phyloP scores from a whole-genome alignment of 208 protist genomes.

The Leishmania major region DNA sequence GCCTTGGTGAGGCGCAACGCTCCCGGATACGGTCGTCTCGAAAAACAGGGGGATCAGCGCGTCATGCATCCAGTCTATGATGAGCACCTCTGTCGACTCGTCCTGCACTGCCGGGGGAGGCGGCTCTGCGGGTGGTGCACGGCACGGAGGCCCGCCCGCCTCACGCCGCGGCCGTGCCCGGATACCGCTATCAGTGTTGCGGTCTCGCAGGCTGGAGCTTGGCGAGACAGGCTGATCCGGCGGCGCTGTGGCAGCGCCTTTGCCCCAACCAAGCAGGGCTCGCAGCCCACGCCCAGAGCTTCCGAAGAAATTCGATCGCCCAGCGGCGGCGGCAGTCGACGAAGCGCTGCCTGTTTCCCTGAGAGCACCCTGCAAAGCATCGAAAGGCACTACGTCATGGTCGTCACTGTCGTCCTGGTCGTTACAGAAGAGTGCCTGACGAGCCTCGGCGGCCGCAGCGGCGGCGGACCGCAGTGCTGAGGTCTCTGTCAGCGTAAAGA shows the following conservation, averaged over 20 bases:
- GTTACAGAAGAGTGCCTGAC: conserved; percentile 10
- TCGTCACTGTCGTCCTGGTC: neutral
- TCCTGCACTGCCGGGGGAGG: neutral
- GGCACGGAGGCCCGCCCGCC: neutral
- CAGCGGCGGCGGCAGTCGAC: neutral
- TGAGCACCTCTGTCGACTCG: conserved; percentile 11
- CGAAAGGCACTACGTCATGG: neutral
- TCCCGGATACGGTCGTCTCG: conserved; percentile 33
- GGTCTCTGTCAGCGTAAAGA: conserved; percentile 36
- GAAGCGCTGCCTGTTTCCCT: neutral
- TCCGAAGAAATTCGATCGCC: neutral
- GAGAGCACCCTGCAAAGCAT: neutral
- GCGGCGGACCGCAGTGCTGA: neutral
- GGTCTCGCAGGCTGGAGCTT: neutral
- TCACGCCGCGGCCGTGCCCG: neutral
- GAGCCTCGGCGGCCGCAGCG: neutral
- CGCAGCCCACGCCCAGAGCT: conserved; percentile 6
- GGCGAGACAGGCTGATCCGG: neutral
- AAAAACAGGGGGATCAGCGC: conserved; percentile 36
- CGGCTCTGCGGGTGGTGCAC: neutral
- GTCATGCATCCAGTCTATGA: conserved; percentile 41
- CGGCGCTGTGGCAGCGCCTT: neutral
- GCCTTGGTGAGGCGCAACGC: neutral
- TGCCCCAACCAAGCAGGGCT: conserved; percentile 16
- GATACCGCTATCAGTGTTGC: neutral